phyloP scores from a whole-genome alignment of 2,329 filamentous ascomycete species.

The Exophiala phaeomuriformis region DNA sequence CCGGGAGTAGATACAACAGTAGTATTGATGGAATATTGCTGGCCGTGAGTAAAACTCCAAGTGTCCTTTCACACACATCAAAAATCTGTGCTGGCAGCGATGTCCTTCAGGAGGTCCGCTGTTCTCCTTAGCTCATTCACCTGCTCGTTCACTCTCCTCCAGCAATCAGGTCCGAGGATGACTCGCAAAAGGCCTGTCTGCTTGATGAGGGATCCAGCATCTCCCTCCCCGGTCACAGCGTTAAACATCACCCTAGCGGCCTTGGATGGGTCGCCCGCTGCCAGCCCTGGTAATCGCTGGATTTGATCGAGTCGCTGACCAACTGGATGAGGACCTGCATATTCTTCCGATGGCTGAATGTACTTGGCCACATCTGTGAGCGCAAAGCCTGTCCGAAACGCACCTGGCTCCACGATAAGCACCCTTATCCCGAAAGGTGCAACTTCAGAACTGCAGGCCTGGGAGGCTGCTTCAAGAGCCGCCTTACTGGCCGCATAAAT shows the following conservation, averaged over 20 bases:
- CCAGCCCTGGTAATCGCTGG: conserved; percentile 4
- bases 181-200: conserved; percentile 31
- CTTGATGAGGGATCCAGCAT: conserved; percentile 32
- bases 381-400: conserved; percentile 43
- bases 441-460: conserved; percentile 42
- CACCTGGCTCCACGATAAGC: conserved; percentile 41
- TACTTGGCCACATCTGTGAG: conserved; percentile 6
- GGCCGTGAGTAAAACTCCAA: no score
- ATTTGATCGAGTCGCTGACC: conserved; percentile 5
- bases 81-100: conserved; percentile 17
- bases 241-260: conserved; percentile 35
- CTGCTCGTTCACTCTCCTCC: conserved; percentile 26
- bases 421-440: conserved; percentile 40
- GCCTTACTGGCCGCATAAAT: conserved; percentile 39
- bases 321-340: conserved; percentile 14
- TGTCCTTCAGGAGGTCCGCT: conserved; percentile 11
- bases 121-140: conserved; percentile 16
- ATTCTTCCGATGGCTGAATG: conserved; percentile 10
- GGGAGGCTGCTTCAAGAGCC: conserved; percentile 40
- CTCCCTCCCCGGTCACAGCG: conserved; percentile 31
- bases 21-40: no score
- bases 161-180: conserved; percentile 35
- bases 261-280: conserved; percentile 34
- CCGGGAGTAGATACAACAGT: no score
- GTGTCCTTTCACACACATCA: background rate